phyloP scores from a whole-genome alignment of 1,284 basidiomycete species.

The Austropuccinia psidii region DNA sequence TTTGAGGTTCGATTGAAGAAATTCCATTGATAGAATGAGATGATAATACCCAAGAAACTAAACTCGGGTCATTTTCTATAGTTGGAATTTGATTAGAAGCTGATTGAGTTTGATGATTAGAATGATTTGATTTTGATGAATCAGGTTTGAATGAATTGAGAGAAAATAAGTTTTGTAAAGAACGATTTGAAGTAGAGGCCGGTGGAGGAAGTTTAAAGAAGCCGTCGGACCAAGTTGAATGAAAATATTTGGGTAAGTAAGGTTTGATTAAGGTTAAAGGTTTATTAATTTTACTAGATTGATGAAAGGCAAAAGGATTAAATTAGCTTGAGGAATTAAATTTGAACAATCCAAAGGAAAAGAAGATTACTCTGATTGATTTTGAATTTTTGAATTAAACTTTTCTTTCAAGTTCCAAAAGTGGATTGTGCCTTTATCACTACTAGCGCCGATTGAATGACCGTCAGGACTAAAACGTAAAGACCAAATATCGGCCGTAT shows the following conservation, averaged over 20 bases:
- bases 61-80: constrained; percentile 42
- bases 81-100: constrained; percentile 24
- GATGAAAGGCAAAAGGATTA: not conserved
- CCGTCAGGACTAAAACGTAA: constrained; percentile 59
- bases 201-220: constrained; percentile 73
- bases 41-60: constrained; percentile 40
- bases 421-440: constrained; percentile 93
- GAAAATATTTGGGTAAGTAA: constrained; percentile 77
- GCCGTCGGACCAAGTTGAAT: constrained; percentile 85
- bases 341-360: not conserved
- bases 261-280: constrained; percentile 44
- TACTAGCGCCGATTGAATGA: constrained; percentile 73
- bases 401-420: constrained; percentile 56
- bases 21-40: not conserved
- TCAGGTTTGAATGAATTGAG: constrained; percentile 36
- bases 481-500: constrained; percentile 85
- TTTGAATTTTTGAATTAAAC: constrained; percentile 45
- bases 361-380: not conserved
- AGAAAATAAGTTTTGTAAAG: constrained; percentile 45
- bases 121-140: constrained; percentile 17
- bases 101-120: not conserved
- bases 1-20: constrained; percentile 9
- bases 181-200: constrained; percentile 46
- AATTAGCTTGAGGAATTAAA: not conserved
- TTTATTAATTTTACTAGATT: constrained; percentile 37